Percentiles rank a stretch among this genome's conserved stretches.
Conservation (phyloP, 2,329 filamentous ascomycete species). For the Alternaria sp. region DNA sequence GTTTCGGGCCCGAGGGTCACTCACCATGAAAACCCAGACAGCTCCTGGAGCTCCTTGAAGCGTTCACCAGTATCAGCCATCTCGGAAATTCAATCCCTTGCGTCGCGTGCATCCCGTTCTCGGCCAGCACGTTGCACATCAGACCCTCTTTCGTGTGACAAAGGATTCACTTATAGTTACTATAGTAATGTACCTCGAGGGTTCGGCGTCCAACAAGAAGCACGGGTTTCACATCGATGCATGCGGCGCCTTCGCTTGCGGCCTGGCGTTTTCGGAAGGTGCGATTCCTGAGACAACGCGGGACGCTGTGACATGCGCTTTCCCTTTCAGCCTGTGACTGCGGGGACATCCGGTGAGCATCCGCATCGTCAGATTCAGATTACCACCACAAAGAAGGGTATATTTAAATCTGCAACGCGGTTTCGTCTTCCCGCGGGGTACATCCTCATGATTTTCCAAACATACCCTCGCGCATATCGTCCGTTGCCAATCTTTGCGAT, state of each 20-base stretch:
- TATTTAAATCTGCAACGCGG: background rate
- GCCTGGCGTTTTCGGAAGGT: conserved; percentile 6
- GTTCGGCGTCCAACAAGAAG: background rate
- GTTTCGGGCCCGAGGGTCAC: conserved; percentile 5
- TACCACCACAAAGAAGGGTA: background rate
- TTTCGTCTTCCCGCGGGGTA: conserved; percentile 4
- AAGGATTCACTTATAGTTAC: conserved; percentile 10
- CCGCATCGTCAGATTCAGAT: conserved; percentile 1
- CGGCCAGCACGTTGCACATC: conserved; percentile 9
- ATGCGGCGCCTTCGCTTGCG: conserved; percentile 8
- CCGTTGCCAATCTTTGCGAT: background rate
- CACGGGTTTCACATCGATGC: conserved; percentile 10
- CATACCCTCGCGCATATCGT: background rate
- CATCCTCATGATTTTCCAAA: conserved; percentile 2
- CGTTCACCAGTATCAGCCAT: conserved; percentile 3
- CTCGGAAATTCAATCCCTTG: background rate
- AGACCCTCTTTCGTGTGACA: conserved; percentile 7
- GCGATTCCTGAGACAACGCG: conserved; percentile 12
- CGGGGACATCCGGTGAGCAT: conserved; percentile 10
- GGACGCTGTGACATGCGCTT: conserved; percentile 14
- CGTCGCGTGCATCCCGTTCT: conserved; percentile 1
- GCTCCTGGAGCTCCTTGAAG: background rate
- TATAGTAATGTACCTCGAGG: conserved; percentile 14
- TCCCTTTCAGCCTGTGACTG: conserved; percentile 3
- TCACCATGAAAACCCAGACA: conserved; percentile 8